These are phyloP conservation scores for Fusarium marasasianum DNA, from an alignment of 2,329 filamentous ascomycete species.

Conservation along the genomic window DNA sequence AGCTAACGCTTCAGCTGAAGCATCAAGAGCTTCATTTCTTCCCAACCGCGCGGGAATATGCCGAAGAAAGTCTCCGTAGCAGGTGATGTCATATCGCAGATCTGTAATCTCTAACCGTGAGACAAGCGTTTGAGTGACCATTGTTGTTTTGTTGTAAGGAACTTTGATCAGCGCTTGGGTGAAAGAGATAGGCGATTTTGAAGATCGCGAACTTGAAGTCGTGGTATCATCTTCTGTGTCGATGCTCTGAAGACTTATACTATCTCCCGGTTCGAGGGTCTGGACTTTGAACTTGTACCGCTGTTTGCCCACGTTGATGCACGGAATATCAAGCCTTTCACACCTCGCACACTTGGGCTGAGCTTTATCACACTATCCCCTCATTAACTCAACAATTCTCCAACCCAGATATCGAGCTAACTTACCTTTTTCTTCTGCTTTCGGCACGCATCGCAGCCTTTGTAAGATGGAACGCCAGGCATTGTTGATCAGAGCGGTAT, in stretches of 20 bases:
- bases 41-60: conserved; percentile 58
- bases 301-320: conserved; percentile 56
- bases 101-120: conserved; percentile 52
- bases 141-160: conserved; percentile 47
- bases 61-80: conserved; percentile 57
- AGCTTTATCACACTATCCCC: conserved; percentile 56
- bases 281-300: conserved; percentile 60
- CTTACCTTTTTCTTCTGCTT: conserved; percentile 64
- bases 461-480: conserved; percentile 62
- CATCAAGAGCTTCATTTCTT: conserved; percentile 56
- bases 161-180: conserved; percentile 4
- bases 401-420: neutral
- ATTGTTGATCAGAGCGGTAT: conserved; percentile 49
- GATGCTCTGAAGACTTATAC: neutral
- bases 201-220: neutral
- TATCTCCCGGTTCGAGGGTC: conserved; percentile 13
- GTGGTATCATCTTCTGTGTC: conserved; percentile 10
- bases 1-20: conserved; percentile 46
- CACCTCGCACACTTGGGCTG: conserved; percentile 58
- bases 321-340: conserved; percentile 54
- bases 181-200: neutral
- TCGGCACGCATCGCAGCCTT: conserved; percentile 61
- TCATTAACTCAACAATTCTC: neutral
- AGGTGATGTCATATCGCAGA: conserved; percentile 57
- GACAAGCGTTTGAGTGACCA: conserved; percentile 38